Evolutionary conservation across 305 asterid species (phyloP).

Genomic region (Petunia hybrid): DNA sequence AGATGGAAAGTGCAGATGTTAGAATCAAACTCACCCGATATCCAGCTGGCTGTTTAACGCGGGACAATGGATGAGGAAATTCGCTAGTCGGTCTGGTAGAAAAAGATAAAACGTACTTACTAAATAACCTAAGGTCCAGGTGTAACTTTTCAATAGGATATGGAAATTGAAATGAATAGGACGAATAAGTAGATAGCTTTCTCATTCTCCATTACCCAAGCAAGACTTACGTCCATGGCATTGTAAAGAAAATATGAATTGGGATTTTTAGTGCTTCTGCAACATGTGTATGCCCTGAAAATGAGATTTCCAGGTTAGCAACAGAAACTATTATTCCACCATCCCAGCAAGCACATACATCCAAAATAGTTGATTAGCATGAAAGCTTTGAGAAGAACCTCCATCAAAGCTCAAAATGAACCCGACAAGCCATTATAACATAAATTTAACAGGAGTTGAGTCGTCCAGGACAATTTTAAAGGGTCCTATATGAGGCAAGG

Average conservation of each 20-base stretch:
- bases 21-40: slow-evolving; percentile 66
- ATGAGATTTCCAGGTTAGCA: slow-evolving; percentile 39
- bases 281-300: slow-evolving; percentile 82
- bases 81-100: slow-evolving; percentile 65
- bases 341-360: slow-evolving; percentile 16
- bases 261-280: slow-evolving; percentile 81
- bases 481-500: slow-evolving; percentile 1
- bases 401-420: background rate
- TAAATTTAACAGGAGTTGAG: slow-evolving; percentile 17
- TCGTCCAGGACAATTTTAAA: slow-evolving; percentile 9
- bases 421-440: slow-evolving; percentile 2
- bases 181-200: slow-evolving; percentile 3
- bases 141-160: slow-evolving; percentile 11
- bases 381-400: background rate
- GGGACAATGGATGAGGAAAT: slow-evolving; percentile 95
- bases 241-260: slow-evolving; percentile 81
- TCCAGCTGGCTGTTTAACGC: slow-evolving; percentile 96
- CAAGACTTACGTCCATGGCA: slow-evolving; percentile 93
- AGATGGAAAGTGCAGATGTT: slow-evolving; percentile 16
- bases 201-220: slow-evolving; percentile 30
- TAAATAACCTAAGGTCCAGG: slow-evolving; percentile 7
- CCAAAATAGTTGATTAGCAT: slow-evolving; percentile 20
- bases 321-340: background rate
- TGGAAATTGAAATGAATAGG: slow-evolving; percentile 20
- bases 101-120: slow-evolving; percentile 32